phyloP scores from a whole-genome alignment of 768 basidiomycete species.

The Amyloporia xantha region DNA sequence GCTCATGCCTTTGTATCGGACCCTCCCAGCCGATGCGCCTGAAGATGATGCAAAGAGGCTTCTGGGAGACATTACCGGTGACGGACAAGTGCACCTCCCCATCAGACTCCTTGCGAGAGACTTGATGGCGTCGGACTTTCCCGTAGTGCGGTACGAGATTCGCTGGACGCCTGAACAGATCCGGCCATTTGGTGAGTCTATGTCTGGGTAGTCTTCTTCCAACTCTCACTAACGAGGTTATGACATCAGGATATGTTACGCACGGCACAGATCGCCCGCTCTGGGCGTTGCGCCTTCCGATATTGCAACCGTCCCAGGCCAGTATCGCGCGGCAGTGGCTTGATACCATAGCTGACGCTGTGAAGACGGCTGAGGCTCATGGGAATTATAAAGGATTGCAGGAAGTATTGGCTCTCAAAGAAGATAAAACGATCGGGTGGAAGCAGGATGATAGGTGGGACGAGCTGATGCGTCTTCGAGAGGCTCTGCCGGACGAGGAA shows the following conservation, averaged over 20 bases:
- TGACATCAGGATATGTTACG: constrained; percentile 64
- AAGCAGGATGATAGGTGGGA: constrained; percentile 49
- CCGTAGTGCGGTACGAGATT: constrained; percentile 62
- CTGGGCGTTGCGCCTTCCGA: constrained; percentile 53
- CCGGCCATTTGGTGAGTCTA: constrained; percentile 46
- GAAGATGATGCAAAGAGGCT: constrained; percentile 37
- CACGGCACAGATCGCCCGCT: constrained; percentile 60
- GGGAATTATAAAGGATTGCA: constrained; percentile 20
- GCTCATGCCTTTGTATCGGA: constrained; percentile 40
- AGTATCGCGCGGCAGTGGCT: constrained; percentile 51
- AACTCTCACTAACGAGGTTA: too few species aligned
- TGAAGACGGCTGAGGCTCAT: constrained; percentile 32
- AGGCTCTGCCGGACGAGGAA: constrained; percentile 27
- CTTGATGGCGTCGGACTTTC: constrained; percentile 47
- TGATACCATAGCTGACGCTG: constrained; percentile 39
- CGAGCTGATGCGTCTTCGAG: constrained; percentile 34
- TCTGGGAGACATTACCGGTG: constrained; percentile 56
- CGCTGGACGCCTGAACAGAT: constrained; percentile 61
- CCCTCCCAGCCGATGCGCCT: constrained; percentile 33
- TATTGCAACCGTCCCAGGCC: constrained; percentile 40
- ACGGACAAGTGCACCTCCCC: constrained; percentile 63
- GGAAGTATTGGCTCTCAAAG: constrained; percentile 42
- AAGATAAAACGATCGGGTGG: constrained; percentile 51
- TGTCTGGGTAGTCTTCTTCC: neutral
- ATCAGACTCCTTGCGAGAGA: constrained; percentile 58